Evolutionary conservation across 1,139 yeast genomes (phyloP).

Genomic region (Scheffersomyces quercinus): DNA sequence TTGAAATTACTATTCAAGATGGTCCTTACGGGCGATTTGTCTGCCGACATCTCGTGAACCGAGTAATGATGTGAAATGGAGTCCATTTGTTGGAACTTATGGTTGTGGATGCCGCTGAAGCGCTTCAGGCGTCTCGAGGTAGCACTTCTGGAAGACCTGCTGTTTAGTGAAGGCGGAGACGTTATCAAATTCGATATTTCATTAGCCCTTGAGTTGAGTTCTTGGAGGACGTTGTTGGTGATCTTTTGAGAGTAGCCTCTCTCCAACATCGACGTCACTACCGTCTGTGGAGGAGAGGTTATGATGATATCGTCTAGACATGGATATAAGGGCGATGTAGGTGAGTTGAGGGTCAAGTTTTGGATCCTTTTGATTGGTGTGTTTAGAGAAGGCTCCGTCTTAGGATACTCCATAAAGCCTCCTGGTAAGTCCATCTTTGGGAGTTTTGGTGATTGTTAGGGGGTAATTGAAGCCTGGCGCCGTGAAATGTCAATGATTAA

Average conservation of each 20-base stretch:
- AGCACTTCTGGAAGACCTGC: slow-evolving; percentile 4
- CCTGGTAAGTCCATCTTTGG: slow-evolving; percentile 1
- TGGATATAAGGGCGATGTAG: slow-evolving; percentile 22
- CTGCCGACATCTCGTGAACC: slow-evolving; percentile 6
- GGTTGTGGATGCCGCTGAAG: slow-evolving; percentile 35
- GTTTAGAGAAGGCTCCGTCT: slow-evolving; percentile 18
- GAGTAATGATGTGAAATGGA: slow-evolving; percentile 45
- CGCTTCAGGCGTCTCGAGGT: slow-evolving; percentile 25
- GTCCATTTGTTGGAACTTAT: slow-evolving; percentile 41
- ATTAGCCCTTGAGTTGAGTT: slow-evolving; percentile 37
- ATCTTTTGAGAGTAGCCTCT: slow-evolving; percentile 44
- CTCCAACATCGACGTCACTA: slow-evolving; percentile 28
- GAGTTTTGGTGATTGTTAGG: not conserved
- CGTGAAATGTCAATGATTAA: too few relatives aligned
- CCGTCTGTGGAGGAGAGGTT: not conserved
- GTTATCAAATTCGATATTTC: slow-evolving; percentile 25
- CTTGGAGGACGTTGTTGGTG: slow-evolving; percentile 42
- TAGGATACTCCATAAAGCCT: not conserved
- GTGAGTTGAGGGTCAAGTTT: slow-evolving; percentile 35
- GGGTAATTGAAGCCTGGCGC: not conserved
- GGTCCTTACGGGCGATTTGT: not conserved
- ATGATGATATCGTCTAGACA: slow-evolving; percentile 12
- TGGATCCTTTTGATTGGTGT: slow-evolving; percentile 46
- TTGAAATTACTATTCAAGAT: not conserved
- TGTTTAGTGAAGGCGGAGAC: slow-evolving; percentile 10